Evolutionary conservation across 2,329 filamentous ascomycete species (phyloP), one percentile per base, ranked within the genome.

Genomic region (Microcyclospora tardicrescens): DNA sequence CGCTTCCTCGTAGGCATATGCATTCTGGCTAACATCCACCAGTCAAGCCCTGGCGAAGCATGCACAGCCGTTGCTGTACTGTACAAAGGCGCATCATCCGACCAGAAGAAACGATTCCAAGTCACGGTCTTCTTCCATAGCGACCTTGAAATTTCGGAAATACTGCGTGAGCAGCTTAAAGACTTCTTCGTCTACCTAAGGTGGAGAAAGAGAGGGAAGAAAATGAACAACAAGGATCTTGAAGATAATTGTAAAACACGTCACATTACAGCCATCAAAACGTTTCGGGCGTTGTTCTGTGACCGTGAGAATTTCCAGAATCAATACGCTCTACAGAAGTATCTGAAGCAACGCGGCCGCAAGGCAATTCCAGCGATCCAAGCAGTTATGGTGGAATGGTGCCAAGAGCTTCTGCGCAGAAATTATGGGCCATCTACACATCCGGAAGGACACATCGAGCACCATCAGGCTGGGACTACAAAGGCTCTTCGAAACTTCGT

Each of bases 1-100:
- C 14, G 16, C 34, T n/a, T 10, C 12, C 16, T 29, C 15, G 14
- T 4, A 24, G 8, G 19, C 19, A 13, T 12, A 8, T 19, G 2
- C 19, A 10, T 5, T 15, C n/a, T 28, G 8, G 10, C 38, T 41
- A 28, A 34, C 35, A 14, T 28, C 10, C 5, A 33, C 8, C 15
- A 42, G 36, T n/a, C 44, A 10, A 28, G 24, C 12, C 42, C 28
- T 9, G 48, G 48, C 10, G n/a, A 42, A 29, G 38, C 30, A 10
- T 53, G 49, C 19, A 54, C 49, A 6, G 38, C 33, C 10, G 46
- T 46, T 2, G 32, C 34, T 3, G 50, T 39, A 1, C 39, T 45
- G n/a, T 53, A 46, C 16, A 16, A 12, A 12, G 19, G 16, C 2
- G 14, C 38, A 0, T 41, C 45, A 14, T 13, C 27, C 1, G 15